Conservation (phyloP, 371 early-diverging fungal species). For the Nosema bombycis region DNA sequence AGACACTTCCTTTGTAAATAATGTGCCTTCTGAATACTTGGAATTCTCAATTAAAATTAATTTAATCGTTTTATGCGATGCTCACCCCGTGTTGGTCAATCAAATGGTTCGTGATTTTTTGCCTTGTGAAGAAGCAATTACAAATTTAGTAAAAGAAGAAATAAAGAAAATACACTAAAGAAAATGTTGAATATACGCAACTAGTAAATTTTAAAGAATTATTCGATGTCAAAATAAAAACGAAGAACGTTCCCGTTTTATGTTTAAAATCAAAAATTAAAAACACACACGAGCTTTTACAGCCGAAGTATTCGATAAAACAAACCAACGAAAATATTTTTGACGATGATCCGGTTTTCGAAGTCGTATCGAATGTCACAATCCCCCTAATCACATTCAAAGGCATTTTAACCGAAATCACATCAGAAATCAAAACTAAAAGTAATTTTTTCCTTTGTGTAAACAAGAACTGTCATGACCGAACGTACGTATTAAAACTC, state of each 20-base stretch:
- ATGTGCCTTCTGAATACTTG: neutral
- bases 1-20: neutral
- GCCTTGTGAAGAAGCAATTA: neutral
- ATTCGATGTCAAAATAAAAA: neutral
- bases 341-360: neutral
- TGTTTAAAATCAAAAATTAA: neutral
- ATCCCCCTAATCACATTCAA: neutral
- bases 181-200: neutral
- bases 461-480: neutral
- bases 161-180: neutral
- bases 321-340: neutral
- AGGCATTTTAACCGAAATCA: neutral
- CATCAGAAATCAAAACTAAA: neutral
- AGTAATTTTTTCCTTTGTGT: neutral
- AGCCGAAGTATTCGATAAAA: neutral
- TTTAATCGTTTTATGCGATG: neutral
- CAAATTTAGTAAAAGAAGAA: neutral
- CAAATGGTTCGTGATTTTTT: neutral
- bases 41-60: neutral
- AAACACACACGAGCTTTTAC: neutral
- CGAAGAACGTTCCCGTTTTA: neutral
- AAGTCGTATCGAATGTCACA: neutral
- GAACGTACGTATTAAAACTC: neutral
- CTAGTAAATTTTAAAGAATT: neutral
- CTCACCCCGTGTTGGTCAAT: neutral